Conservation (phyloP, 2,329 filamentous ascomycete genomes). For the Pseudocercospora ulei region DNA sequence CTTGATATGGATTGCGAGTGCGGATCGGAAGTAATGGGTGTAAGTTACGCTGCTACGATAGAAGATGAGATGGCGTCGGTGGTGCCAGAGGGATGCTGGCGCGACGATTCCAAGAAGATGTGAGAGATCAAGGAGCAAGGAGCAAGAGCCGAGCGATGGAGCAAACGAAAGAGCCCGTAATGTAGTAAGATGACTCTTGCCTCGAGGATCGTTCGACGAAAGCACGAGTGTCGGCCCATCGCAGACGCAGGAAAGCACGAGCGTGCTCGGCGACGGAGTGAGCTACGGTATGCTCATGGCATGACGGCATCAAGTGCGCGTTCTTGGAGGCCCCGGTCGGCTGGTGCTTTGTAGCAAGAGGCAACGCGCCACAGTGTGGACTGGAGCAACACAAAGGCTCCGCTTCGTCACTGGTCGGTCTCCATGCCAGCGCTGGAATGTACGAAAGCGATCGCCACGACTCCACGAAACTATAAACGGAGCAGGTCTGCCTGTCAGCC, state of each 20-base stretch:
- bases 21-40: no score
- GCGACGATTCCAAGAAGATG: no score
- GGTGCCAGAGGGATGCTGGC: no score
- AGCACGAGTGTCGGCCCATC: slow-evolving; percentile 5
- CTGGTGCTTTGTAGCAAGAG: no score
- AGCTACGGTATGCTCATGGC: slow-evolving; percentile 6
- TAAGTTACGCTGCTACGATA: no score
- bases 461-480: background rate
- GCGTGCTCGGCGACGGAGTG: no score
- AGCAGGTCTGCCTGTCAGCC: slow-evolving; percentile 5
- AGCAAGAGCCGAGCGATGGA: background rate
- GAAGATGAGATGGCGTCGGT: no score
- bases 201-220: slow-evolving; percentile 5
- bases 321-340: background rate
- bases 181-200: slow-evolving; percentile 7
- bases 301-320: background rate
- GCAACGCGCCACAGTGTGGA: no score
- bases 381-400: slow-evolving; percentile 5
- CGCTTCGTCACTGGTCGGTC: background rate
- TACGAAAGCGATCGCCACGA: slow-evolving; percentile 7
- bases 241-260: no score
- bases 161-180: slow-evolving; percentile 9
- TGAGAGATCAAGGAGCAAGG: background rate
- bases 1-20: no score
- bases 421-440: slow-evolving; percentile 11